A percentile compares a stretch with the other conserved stretches of the same genome.
phyloP scores from a whole-genome alignment of 179 eudicot genomes.

The Actinidia arguta region DNA sequence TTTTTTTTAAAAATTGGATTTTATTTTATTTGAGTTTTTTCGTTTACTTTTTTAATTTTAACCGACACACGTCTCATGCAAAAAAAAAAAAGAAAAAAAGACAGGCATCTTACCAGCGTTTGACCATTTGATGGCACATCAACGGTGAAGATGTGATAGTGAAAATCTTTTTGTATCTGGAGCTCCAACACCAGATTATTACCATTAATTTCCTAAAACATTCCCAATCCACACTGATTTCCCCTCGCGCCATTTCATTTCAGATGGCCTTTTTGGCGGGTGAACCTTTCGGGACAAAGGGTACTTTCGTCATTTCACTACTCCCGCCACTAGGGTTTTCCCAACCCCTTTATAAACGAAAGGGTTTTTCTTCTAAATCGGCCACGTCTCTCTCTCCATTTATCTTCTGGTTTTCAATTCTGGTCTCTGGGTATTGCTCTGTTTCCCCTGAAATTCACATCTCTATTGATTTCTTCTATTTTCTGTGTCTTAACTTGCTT shows the following conservation, averaged over 20 bases:
- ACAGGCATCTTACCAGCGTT: no score
- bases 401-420: slow-evolving; percentile 11
- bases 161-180: background rate
- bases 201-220: background rate
- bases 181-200: slow-evolving; percentile 1
- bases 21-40: no score
- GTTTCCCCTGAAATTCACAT: background rate
- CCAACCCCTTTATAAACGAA: slow-evolving; percentile 25
- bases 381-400: background rate
- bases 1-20: no score
- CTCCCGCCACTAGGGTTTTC: slow-evolving; percentile 48
- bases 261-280: slow-evolving; percentile 35
- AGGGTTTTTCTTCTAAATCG: slow-evolving; percentile 12
- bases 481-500: background rate
- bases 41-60: no score
- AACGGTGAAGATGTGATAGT: background rate
- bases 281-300: slow-evolving; percentile 4
- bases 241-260: slow-evolving; percentile 28
- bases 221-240: background rate
- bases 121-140: background rate
- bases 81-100: no score
- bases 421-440: background rate
- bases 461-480: background rate
- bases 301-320: slow-evolving; percentile 30
- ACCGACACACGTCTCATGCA: no score